Conservation (phyloP, 257 asterid genomes). For the Nicotiana tomentosiformis region DNA sequence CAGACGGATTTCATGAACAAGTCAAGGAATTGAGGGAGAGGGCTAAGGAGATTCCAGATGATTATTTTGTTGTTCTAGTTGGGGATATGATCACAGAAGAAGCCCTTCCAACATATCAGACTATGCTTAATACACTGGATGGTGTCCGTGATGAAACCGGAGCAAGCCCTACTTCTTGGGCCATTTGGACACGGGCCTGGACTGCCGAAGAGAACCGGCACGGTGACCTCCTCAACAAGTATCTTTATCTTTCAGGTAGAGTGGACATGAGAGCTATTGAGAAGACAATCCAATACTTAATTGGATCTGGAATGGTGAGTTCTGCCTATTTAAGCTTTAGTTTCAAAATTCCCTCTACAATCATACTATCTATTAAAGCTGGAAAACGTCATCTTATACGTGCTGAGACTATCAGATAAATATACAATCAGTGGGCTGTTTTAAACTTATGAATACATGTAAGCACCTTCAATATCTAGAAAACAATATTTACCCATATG, state of each 20-base stretch:
- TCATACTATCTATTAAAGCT: neutral
- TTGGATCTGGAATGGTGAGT: slow-evolving; percentile 87
- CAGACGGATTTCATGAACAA: slow-evolving; percentile 70
- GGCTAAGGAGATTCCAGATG: slow-evolving; percentile 75
- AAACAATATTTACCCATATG: neutral
- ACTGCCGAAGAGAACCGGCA: slow-evolving; percentile 88
- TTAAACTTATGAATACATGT: neutral
- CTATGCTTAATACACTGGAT: slow-evolving; percentile 78
- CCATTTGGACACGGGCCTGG: slow-evolving; percentile 86
- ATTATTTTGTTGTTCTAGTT: slow-evolving; percentile 63
- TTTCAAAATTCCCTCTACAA: neutral
- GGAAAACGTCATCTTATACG: neutral
- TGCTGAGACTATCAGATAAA: neutral
- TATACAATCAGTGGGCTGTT: neutral
- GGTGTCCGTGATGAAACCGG: slow-evolving; percentile 88
- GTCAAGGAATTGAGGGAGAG: slow-evolving; percentile 61
- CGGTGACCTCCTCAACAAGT: slow-evolving; percentile 79
- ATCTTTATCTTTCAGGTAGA: slow-evolving; percentile 69
- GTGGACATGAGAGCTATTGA: slow-evolving; percentile 79
- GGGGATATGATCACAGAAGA: slow-evolving; percentile 93
- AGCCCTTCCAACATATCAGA: slow-evolving; percentile 87
- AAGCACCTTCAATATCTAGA: neutral
- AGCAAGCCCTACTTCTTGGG: slow-evolving; percentile 83
- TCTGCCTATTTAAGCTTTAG: neutral
- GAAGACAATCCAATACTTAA: slow-evolving; percentile 76